These are phyloP conservation scores for Eragrostis tef DNA, from an alignment of 202 grass and related monocot genomes.

Conservation along the genomic window DNA sequence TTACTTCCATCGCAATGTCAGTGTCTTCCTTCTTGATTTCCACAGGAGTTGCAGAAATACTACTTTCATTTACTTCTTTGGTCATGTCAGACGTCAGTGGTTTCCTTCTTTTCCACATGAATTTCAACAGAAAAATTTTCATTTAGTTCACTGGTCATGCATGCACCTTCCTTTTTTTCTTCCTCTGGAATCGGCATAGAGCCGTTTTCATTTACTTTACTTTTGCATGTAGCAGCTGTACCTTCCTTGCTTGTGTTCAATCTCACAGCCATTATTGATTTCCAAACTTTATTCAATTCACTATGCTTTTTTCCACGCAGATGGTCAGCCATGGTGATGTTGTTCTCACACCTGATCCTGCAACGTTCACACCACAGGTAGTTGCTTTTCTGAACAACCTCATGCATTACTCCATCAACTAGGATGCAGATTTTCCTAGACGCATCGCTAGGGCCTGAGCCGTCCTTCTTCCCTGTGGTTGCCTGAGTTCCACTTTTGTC, in stretches of 20 bases:
- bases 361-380: slow-evolving; percentile 64
- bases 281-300: slow-evolving; percentile 49
- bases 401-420: slow-evolving; percentile 60
- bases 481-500: background rate
- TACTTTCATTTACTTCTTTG: slow-evolving; percentile 30
- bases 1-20: slow-evolving; percentile 5
- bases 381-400: slow-evolving; percentile 59
- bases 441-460: background rate
- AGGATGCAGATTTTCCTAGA: slow-evolving; percentile 51
- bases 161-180: background rate
- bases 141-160: slow-evolving; percentile 14
- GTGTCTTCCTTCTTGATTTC: slow-evolving; percentile 12
- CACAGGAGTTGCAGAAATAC: background rate
- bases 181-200: slow-evolving; percentile 3
- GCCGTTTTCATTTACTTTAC: slow-evolving; percentile 9
- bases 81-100: background rate
- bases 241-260: slow-evolving; percentile 21
- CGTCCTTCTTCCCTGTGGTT: slow-evolving; percentile 24
- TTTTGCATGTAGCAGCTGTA: slow-evolving; percentile 1
- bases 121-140: background rate
- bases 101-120: background rate
- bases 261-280: slow-evolving; percentile 34
- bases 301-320: slow-evolving; percentile 65
- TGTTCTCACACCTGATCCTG: slow-evolving; percentile 53
- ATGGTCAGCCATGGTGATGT: slow-evolving; percentile 62